A percentile compares a stretch with the other conserved stretches of the same genome.
These are phyloP conservation scores for Kuraishia capsulata DNA, from an alignment of 805 yeast species.

Conservation along the genomic window DNA sequence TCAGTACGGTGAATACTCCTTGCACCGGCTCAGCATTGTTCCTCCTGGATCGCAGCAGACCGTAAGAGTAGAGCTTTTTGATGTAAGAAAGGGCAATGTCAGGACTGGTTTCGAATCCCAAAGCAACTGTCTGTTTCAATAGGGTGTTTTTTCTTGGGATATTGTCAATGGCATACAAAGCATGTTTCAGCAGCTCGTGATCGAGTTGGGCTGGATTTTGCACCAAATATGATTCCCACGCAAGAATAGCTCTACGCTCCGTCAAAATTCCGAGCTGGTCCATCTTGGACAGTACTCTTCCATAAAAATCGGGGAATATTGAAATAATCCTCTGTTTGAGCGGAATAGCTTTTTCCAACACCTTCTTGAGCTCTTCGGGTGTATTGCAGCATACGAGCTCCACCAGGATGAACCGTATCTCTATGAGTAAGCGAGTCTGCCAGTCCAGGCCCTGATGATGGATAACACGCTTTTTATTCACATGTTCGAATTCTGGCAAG, in stretches of 20 bases:
- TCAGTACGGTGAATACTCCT: not conserved
- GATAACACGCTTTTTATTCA: not conserved
- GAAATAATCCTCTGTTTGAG: not conserved
- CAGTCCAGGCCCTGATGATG: not conserved
- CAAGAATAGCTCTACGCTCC: not conserved
- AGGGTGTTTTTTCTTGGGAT: not conserved
- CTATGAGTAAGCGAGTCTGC: not conserved
- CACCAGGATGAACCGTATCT: not conserved
- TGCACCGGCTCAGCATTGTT: not conserved
- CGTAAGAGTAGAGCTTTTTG: not conserved
- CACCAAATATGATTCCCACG: not conserved
- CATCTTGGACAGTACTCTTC: not conserved
- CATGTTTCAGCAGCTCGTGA: not conserved
- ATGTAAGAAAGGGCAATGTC: not conserved
- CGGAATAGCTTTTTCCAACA: not conserved
- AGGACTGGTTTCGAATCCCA: not conserved
- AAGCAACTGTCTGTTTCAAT: not conserved
- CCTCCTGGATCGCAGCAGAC: not conserved
- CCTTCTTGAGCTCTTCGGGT: not conserved
- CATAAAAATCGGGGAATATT: not conserved
- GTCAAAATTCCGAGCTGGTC: not conserved
- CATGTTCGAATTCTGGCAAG: not conserved
- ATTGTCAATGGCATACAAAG: not conserved
- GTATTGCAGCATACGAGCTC: not conserved
- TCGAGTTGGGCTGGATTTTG: not conserved